phyloP scores from a whole-genome alignment of 2,329 filamentous ascomycete genomes.

The Sporothrix euskadiensis region DNA sequence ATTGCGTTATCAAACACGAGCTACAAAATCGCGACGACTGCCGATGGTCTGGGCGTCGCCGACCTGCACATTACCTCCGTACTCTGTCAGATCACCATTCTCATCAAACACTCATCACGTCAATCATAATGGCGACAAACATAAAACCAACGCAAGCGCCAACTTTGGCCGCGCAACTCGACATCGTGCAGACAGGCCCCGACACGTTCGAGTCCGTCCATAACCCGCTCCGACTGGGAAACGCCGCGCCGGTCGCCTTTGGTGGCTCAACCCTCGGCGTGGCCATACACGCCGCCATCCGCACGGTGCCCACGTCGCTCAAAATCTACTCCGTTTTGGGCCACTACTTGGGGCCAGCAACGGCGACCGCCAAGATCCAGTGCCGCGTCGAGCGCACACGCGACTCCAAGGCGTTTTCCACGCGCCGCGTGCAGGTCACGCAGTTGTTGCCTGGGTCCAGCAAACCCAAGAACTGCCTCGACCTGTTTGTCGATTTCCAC shows the following conservation, averaged over 20 bases:
- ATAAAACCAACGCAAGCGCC: background rate
- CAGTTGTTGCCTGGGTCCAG: background rate
- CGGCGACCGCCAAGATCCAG: background rate
- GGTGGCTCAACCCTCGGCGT: background rate
- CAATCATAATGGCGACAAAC: background rate
- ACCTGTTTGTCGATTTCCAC: background rate
- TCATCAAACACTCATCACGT: background rate
- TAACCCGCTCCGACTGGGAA: background rate
- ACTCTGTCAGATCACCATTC: background rate
- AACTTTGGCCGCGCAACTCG: background rate
- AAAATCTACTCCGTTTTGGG: background rate
- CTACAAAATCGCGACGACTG: too few relatives aligned
- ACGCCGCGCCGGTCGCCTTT: background rate
- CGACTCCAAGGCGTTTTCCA: conserved; percentile 5
- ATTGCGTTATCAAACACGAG: too few relatives aligned
- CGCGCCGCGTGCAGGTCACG: background rate
- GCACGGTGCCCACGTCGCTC: background rate
- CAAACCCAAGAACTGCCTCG: background rate
- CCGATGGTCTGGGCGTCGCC: too few relatives aligned
- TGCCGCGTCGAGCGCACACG: conserved; percentile 4
- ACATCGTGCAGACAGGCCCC: background rate
- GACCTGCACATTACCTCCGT: too few relatives aligned
- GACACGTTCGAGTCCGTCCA: background rate
- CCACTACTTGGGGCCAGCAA: background rate
- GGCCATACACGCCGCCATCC: background rate